These are phyloP conservation scores for Schizopora paradoxa DNA, from an alignment of 1,284 basidiomycete species.

Conservation along the genomic window DNA sequence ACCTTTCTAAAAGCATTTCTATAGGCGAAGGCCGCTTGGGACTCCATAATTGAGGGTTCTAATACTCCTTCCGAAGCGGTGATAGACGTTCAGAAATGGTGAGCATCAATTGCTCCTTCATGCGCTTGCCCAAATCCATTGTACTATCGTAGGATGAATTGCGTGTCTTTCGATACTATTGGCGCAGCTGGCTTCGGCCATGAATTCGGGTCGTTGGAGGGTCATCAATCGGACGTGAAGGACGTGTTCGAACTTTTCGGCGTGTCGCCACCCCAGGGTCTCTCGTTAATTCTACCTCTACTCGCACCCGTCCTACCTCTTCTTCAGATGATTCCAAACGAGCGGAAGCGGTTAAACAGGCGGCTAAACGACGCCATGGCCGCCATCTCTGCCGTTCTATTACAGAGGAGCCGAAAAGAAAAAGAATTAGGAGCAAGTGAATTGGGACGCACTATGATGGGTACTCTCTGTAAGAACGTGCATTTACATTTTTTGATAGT, in stretches of 20 bases:
- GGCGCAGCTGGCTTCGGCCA: background rate
- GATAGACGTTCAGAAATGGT: constrained; percentile 56
- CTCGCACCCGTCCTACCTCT: background rate
- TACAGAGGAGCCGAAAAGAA: background rate
- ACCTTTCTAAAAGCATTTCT: background rate
- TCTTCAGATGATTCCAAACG: background rate
- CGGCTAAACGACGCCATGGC: background rate
- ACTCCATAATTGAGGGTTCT: constrained; percentile 39
- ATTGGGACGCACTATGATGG: background rate
- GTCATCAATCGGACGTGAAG: background rate
- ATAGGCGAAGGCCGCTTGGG: constrained; percentile 48
- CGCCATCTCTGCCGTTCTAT: background rate
- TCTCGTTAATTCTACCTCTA: background rate
- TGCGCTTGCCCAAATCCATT: too few relatives aligned
- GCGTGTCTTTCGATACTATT: background rate
- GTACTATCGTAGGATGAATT: background rate
- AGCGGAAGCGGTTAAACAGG: background rate
- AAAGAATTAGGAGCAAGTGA: background rate
- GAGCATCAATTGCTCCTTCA: too few relatives aligned
- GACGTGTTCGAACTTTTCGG: background rate
- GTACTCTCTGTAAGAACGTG: background rate
- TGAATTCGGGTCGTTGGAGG: background rate
- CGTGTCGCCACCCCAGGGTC: background rate
- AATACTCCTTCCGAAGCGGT: constrained; percentile 26
- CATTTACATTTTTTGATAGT: background rate